Evolutionary conservation across 2,329 filamentous ascomycete species (phyloP), one percentile per base, ranked within the genome.

Genomic region (Raffaelea deltoideospora): DNA sequence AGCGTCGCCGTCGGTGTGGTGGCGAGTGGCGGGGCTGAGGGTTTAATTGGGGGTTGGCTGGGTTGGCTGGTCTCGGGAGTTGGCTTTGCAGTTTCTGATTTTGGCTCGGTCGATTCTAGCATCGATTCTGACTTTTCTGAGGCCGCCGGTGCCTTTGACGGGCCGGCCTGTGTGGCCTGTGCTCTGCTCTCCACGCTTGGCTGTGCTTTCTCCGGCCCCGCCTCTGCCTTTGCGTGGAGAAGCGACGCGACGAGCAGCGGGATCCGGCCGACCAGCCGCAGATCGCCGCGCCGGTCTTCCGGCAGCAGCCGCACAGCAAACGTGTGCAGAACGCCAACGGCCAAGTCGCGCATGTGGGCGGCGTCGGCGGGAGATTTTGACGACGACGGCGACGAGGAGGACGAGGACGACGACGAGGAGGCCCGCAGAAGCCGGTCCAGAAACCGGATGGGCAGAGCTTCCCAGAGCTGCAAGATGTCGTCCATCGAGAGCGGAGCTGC

Each of bases 291-390:
- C 5, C 57, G 57, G 3, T 59, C 54, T 4, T 63, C 59, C 0
- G 75, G 67, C 4, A 81, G 55, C 10, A 81, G 53, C 22, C 39
- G 42, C 8, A 64, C 55, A 1, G 66, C 55, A 48, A 82, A 81
- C 0, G 68, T 72, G 48, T 79, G 69, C 6, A 80, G 50, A 11
- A 82, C 67, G 22, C 69, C 67, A 4, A 78, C 69, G 4, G 69
- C 72, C 13, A 81, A 57, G 45, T 73, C 67, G 10, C 78, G 57
- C 72, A 80, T 78, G 41, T 73, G 64, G 41, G 59, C 66, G 11
- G 65, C 59, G 42, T 76, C 62, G 18, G 60, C 53, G 31, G 55
- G 4, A 48, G 52, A 5, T 52, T 49, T 19, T 53, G 28, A 43
- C 3, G 47, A 30, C 20, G 37, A 13, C 2, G 36, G 21, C 13